Conservation (phyloP, 495 filamentous ascomycete species). For the Opeltia flavorubescens region DNA sequence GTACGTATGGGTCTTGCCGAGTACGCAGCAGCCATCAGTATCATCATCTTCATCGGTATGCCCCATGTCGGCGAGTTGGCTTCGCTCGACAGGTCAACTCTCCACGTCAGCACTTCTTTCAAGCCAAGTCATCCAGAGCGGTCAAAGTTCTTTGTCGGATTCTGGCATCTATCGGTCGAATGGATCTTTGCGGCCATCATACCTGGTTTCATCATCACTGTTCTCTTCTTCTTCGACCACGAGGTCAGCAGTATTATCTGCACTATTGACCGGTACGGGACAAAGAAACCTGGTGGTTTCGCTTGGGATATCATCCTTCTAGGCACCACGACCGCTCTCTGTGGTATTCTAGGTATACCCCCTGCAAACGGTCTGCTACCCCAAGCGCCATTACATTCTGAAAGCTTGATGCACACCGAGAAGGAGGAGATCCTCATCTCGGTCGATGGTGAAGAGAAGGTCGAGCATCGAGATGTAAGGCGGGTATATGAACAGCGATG, state of each 20-base stretch:
- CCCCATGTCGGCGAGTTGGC: slow-evolving; percentile 53
- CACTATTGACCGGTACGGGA: slow-evolving; percentile 52
- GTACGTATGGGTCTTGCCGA: slow-evolving; percentile 50
- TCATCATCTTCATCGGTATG: slow-evolving; percentile 53
- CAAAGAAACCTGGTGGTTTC: slow-evolving; percentile 50
- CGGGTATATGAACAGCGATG: slow-evolving; percentile 56
- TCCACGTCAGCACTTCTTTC: slow-evolving; percentile 44
- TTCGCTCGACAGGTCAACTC: slow-evolving; percentile 44
- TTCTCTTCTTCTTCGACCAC: slow-evolving; percentile 63
- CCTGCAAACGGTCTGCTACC: slow-evolving; percentile 57
- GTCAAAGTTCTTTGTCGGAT: slow-evolving; percentile 45
- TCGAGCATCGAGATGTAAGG: slow-evolving; percentile 26
- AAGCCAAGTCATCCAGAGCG: slow-evolving; percentile 44
- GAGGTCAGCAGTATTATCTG: slow-evolving; percentile 66
- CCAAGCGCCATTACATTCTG: slow-evolving; percentile 56
- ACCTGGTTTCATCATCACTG: slow-evolving; percentile 52
- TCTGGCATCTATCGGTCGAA: slow-evolving; percentile 46
- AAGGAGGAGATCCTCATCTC: slow-evolving; percentile 24
- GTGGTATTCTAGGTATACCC: slow-evolving; percentile 55
- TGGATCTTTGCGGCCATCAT: slow-evolving; percentile 56
- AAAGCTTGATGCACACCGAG: slow-evolving; percentile 45
- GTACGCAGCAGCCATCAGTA: slow-evolving; percentile 59
- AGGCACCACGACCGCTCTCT: slow-evolving; percentile 53
- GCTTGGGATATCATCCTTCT: slow-evolving; percentile 58
- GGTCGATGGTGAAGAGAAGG: slow-evolving; percentile 27